A percentile compares a stretch with the other conserved stretches of the same genome.
Conservation (phyloP, 164 flowering plant genomes). For the Tetrastigma voinierianum region DNA sequence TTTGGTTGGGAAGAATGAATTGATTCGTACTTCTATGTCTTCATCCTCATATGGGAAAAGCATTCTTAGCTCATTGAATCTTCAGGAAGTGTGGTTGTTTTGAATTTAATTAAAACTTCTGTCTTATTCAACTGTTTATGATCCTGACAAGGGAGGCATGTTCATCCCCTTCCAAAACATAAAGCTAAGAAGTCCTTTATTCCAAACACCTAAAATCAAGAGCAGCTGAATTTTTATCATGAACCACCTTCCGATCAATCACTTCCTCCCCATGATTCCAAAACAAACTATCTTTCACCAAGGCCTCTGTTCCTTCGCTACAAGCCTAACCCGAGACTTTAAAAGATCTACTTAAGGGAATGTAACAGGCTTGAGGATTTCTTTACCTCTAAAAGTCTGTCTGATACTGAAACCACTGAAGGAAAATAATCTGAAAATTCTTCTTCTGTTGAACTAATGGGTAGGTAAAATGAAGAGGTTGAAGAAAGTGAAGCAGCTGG, state of each 20-base stretch:
- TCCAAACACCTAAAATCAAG: no score
- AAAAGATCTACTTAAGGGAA: constrained; percentile 20
- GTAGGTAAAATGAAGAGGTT: constrained; percentile 20
- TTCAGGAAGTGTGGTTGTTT: background rate
- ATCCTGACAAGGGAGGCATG: background rate
- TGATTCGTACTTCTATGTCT: constrained; percentile 39
- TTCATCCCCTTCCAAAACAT: no score
- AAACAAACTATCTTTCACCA: constrained; percentile 71
- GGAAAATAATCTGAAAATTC: constrained; percentile 32
- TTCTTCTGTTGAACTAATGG: constrained; percentile 26
- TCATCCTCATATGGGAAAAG: constrained; percentile 38
- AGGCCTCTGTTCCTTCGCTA: constrained; percentile 81
- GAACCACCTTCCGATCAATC: no score
- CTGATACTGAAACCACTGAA: constrained; percentile 42
- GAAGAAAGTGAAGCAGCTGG: constrained; percentile 3
- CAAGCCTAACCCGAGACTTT: constrained; percentile 58
- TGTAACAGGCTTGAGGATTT: constrained; percentile 37
- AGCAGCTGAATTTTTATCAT: no score
- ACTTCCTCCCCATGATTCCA: constrained; percentile 71
- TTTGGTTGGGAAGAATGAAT: constrained; percentile 56
- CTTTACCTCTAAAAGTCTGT: constrained; percentile 41
- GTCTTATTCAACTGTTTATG: constrained; percentile 4
- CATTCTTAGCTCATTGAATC: constrained; percentile 10
- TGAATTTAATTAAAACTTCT: constrained; percentile 12
- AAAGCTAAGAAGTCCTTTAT: no score